These are phyloP conservation scores for Mycena vulgaris DNA, from an alignment of 768 basidiomycete genomes.

Conservation along the genomic window DNA sequence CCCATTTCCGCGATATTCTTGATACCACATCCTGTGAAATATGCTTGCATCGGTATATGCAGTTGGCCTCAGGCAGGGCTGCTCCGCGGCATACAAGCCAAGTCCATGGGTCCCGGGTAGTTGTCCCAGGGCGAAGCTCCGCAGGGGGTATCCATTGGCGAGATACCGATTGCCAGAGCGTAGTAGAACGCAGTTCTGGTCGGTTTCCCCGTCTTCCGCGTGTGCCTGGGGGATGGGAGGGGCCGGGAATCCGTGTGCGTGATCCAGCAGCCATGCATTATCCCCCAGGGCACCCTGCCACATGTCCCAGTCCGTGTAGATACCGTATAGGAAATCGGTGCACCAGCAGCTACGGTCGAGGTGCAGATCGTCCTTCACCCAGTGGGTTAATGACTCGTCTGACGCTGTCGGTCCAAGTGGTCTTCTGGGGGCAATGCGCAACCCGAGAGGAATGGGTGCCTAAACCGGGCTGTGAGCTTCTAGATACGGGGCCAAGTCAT, in stretches of 20 bases:
- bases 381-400: background rate
- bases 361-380: background rate
- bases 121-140: background rate
- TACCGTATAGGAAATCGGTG: background rate
- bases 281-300: background rate
- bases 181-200: background rate
- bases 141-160: background rate
- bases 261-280: conserved; percentile 5
- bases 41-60: background rate
- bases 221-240: background rate
- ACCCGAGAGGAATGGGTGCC: background rate
- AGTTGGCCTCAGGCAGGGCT: background rate
- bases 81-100: background rate
- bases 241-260: conserved; percentile 20
- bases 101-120: background rate
- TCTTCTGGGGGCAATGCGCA: background rate
- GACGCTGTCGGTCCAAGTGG: background rate
- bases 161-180: background rate
- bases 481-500: too few species aligned
- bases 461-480: background rate
- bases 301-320: background rate
- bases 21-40: background rate
- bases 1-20: background rate
- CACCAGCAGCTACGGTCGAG: background rate
- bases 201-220: background rate